Base-by-base conservation (phyloP, 768 basidiomycete species). In the Mycena latifolia region DNA sequence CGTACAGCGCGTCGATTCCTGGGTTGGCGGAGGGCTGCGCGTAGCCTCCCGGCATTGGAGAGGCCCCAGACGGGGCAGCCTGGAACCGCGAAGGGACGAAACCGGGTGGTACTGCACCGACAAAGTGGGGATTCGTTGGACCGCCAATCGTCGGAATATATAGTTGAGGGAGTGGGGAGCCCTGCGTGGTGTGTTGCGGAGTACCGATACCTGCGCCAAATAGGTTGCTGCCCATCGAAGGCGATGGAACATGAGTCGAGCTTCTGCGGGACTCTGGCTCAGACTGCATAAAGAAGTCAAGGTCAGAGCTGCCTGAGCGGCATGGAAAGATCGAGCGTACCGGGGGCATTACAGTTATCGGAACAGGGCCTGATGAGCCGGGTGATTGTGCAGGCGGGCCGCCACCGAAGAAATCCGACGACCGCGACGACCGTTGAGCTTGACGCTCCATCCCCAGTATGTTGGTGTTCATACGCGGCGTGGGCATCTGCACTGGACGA, bases 401-500 rank as follows among this genome's bases (percentile, higher is more conserved):
- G n/a, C 65, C 65, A 17, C 59, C 65, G 20, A 17, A 47, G 55
- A 56, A 60, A 45, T 61, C 58, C 17, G 67, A 58, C 46, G 59
- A 33, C 27, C 33, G 56, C 39, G 60, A 56, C 20, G 59, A 51
- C 12, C 53, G 65, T 22, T 55, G 67, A 20, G 62, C 67, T 56
- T 58, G 55, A 24, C 31, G 63, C 45, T 69, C 68, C 12, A 69
- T 69, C 18, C 53, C 50, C 1, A 28, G 50, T 27, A 65, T 14
- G 33, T 69, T 58, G 3, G 55, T 58, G 43, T 51, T 37, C 62
- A 54, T 51, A 14, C 63, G 68, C 0, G 63, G 68, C 7, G 64
- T 66, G 1, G 68, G 68, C 68, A 69, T 65, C 24, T 66, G 64
- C 1, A 69, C 56, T 9, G 68, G 55, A 20, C 52, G 68, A 55